Evolutionary conservation across 257 asterid species (phyloP), one percentile per base, ranked within the genome.

Genomic region (Nicotiana paniculata): DNA sequence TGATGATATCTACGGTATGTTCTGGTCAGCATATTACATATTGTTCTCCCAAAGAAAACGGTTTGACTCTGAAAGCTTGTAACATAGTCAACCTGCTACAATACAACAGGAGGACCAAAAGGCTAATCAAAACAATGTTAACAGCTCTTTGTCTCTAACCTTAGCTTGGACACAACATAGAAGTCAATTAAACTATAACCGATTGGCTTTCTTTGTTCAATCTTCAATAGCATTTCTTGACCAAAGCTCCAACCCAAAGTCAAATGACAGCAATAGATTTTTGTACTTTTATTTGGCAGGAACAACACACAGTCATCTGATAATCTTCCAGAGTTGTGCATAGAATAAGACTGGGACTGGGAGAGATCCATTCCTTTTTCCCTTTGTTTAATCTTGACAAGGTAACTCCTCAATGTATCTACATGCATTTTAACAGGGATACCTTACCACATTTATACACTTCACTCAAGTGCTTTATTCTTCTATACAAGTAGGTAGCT

Each of bases 371-470:
- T 26, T 48, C 62, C 26, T 13, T 74, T 74, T 74, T 48, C 26
- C 63, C 43, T 8, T 26, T 74, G 79, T 74, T 46, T 13, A 32
- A 48, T 48, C 79, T 35, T 10, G 79, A 26, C 24, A 24, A 51
- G 15, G 79, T 75, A 15, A 48, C 17, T 48, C 13, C 51, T 21
- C 79, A 74, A 74, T 74, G 39, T 75, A 75, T 51, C 43, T 51
- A 51, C 79, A 75, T n/a, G 43, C 30, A 51, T 75, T 75, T 55
- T 26, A 48, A 75, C 28, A 75, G 63, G 79, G 79, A 26, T 64
- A 64, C 82, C 69, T 77, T 77, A 51, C 75, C 76, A 54, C 69
- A 33, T 53, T 24, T 81, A 64, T 55, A 32, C 46, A 21, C 21
- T 28, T 12, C 1, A 53, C 12, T 35, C n/a, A 0, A 51, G 59